Conservation (phyloP, 352 stramenopile species). For the Pythium biforme region DNA sequence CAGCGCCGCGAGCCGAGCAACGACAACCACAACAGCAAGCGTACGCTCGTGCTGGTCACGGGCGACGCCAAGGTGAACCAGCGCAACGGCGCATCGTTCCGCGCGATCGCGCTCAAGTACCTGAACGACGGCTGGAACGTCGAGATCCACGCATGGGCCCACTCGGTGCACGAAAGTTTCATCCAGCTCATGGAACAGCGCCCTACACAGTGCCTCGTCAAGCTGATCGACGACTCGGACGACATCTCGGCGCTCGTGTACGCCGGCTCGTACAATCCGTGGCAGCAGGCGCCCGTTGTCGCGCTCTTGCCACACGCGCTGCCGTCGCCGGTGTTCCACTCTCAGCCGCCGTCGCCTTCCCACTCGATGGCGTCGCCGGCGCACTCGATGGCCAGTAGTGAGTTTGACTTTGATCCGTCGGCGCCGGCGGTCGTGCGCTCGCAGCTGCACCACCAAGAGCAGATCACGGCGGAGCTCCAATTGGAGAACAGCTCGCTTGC, state of each 20-base stretch:
- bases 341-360: conserved; percentile 10
- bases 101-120: conserved; percentile 11
- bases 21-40: conserved; percentile 4
- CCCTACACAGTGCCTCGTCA: conserved; percentile 4
- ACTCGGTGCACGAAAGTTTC: conserved; percentile 18
- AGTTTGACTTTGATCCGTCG: conserved; percentile 11
- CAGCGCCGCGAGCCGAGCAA: background rate
- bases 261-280: conserved; percentile 21
- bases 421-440: conserved; percentile 6
- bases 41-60: conserved; percentile 17
- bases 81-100: conserved; percentile 8
- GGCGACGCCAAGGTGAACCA: conserved; percentile 14
- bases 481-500: background rate
- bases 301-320: background rate
- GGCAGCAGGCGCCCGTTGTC: conserved; percentile 6
- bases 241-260: conserved; percentile 15
- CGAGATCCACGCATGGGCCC: conserved; percentile 18
- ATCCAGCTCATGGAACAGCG: conserved; percentile 16
- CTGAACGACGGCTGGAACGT: conserved; percentile 13
- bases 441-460: conserved; percentile 9
- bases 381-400: conserved; percentile 2
- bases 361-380: conserved; percentile 6
- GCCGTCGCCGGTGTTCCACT: conserved; percentile 15
- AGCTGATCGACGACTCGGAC: conserved; percentile 16
- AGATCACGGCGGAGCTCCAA: conserved; percentile 5